Base-by-base conservation (phyloP, 1,139 yeast genomes). In the Candida glucosophila region DNA sequence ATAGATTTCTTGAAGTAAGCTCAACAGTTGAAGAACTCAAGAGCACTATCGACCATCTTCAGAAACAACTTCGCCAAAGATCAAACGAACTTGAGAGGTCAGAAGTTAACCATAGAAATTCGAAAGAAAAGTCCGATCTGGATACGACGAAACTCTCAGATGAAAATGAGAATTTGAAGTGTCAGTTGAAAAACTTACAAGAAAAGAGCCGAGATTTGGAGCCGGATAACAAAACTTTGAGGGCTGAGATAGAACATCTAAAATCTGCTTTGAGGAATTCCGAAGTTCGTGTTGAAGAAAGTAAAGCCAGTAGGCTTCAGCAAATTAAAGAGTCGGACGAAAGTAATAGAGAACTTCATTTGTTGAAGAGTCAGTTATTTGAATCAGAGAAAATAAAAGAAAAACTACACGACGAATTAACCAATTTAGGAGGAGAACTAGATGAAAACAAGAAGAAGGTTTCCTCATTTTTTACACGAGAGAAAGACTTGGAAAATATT, bases 291-390 rank as follows among this genome's bases (percentile, higher is more conserved):
- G 7, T 10, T 5, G 10, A 14, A 14, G 19, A 18, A n/a, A 24
- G 19, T 10, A 22, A 19, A 18, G 8, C n/a, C n/a, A 20, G 12
- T 5, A 4, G 18, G 9, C 10, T 12, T 12, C 12, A 16, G 31
- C 52, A 14, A 31, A 29, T 14, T 15, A 32, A 3, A 22, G 52
- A 5, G 40, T 45, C n/a, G 33, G 38, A 15, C 54, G 52, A 29
- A 43, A 52, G 29, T 53, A 3, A 43, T 39, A 22, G 38, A 43
- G 19, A 30, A 33, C 5, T 28, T 29, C n/a, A 27, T 36, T 5
- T 23, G 28, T 4, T 21, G 22, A 6, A 48, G 46, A 22, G 22
- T 44, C 15, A 26, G 33, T 47, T 19, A 30, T 40, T 5, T 36
- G 33, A 5, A 39, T 43, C 15, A 44, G 44, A 14, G 35, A 35